A percentile compares a stretch with the other conserved stretches of the same genome.
Evolutionary conservation across 176 grass and related monocot species (phyloP).

Genomic region (Chrysopogon serrulatus): DNA sequence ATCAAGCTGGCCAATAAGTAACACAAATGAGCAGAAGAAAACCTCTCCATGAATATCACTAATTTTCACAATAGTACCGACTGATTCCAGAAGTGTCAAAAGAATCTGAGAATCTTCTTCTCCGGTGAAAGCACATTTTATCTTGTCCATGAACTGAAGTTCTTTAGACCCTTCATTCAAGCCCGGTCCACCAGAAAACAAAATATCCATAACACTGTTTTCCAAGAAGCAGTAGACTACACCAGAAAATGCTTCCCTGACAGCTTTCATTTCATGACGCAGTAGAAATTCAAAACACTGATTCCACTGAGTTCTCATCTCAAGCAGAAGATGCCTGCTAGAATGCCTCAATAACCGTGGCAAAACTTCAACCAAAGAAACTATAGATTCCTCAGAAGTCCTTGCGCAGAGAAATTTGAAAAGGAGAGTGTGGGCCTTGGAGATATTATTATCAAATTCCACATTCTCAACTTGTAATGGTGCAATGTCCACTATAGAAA

Average conservation of each 20-base stretch:
- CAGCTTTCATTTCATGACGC: slow-evolving; percentile 62
- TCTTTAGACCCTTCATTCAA: slow-evolving; percentile 42
- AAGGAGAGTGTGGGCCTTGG: slow-evolving; percentile 56
- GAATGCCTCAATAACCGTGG: slow-evolving; percentile 80
- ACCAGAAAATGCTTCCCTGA: slow-evolving; percentile 80
- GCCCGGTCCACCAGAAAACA: slow-evolving; percentile 54
- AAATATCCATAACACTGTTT: slow-evolving; percentile 46
- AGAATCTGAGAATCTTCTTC: slow-evolving; percentile 55
- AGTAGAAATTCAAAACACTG: slow-evolving; percentile 74
- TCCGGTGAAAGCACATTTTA: slow-evolving; percentile 58
- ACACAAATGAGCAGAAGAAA: slow-evolving; percentile 74
- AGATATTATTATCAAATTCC: slow-evolving; percentile 26
- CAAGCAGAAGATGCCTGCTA: slow-evolving; percentile 42
- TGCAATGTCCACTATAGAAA: slow-evolving; percentile 48
- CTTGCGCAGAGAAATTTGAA: slow-evolving; percentile 73
- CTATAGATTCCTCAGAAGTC: slow-evolving; percentile 52
- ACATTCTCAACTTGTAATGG: slow-evolving; percentile 33
- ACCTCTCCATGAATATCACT: slow-evolving; percentile 61
- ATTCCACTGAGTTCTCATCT: slow-evolving; percentile 61
- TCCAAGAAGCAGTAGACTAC: slow-evolving; percentile 80
- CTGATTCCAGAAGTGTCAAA: slow-evolving; percentile 71
- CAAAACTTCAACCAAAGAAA: slow-evolving; percentile 67
- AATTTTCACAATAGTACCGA: slow-evolving; percentile 65
- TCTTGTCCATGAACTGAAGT: slow-evolving; percentile 61
- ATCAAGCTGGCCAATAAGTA: slow-evolving; percentile 75